These are phyloP conservation scores for Microdochium nivale DNA, from an alignment of 2,329 filamentous ascomycete species.

Conservation along the genomic window DNA sequence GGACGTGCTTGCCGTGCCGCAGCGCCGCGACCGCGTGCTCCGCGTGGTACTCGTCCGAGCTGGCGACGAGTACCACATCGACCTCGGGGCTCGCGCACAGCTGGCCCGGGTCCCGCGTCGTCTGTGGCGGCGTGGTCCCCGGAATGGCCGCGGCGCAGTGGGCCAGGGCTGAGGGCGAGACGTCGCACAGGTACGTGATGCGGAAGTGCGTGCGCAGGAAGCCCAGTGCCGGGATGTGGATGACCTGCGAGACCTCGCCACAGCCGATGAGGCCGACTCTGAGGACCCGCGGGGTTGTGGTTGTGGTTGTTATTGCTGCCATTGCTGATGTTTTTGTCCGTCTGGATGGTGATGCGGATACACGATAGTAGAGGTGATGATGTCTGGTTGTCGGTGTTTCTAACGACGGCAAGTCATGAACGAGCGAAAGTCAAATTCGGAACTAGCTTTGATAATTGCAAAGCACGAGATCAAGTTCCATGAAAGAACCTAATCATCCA, in stretches of 20 bases:
- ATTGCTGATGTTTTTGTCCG: no score
- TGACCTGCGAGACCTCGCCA: conserved; percentile 40
- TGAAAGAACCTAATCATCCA: no score
- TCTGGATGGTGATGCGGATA: no score
- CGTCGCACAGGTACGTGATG: conserved; percentile 41
- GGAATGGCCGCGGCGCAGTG: conserved; percentile 13
- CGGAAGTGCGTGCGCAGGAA: conserved; percentile 28
- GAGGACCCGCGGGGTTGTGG: conserved; percentile 5
- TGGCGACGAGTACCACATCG: conserved; percentile 41
- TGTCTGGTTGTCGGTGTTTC: no score
- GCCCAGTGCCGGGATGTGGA: conserved; percentile 41
- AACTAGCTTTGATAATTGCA: no score
- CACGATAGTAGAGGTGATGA: no score
- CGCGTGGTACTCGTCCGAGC: conserved; percentile 40
- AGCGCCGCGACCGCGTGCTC: conserved; percentile 36
- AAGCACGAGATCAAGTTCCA: no score
- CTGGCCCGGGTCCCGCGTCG: conserved; percentile 23
- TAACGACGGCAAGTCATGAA: no score
- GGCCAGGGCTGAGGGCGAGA: conserved; percentile 25
- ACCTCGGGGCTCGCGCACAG: conserved; percentile 27
- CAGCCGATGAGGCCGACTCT: conserved; percentile 36
- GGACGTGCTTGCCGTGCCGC: conserved; percentile 39
- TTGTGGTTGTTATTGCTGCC: not conserved
- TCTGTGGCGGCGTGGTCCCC: not conserved
- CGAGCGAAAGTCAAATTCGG: no score